Evolutionary conservation across 208 protist genomes (phyloP), one percentile per base, ranked within the genome.

Genomic region (Jaenimonas drosophilae): DNA sequence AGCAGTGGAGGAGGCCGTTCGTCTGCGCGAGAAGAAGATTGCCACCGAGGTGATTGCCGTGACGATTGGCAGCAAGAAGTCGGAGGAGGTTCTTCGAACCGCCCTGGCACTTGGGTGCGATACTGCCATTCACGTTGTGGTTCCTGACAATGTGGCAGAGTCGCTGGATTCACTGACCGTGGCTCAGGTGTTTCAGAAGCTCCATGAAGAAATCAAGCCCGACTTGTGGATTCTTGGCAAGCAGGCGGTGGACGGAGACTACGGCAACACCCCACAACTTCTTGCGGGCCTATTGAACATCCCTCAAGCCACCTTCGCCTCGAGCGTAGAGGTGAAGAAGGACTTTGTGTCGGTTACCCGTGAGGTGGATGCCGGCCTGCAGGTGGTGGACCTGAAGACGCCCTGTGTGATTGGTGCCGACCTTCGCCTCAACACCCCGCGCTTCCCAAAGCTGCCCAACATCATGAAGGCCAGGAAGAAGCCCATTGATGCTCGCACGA

Each of bases 391-490:
- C 37, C 47, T 96, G 29, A 67, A 77, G 14, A 76, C 80, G 27
- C 90, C 91, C 4, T 83, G 75, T 52, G 86, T 97, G 12, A 42
- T 96, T 26, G 76, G 81, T 6, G 74, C 76, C 21, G 94, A 97
- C 57, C 76, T 89, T 37, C 82, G 85, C 32, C 81, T 98, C 45
- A 98, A 98, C 70, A 96, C 97, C 31, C 94, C 93, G 5, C 72
- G 92, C 36, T 98, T 97, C 59, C 88, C 91, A 12, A 98, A 92
- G 59, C 74, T 98, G 39, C 94, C 89, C n/a, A 97, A 96, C 59
- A 98, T 98, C 62, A 98, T 98, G 94, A 96, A 97, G 76, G 95
- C 95, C 14, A 90, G 95, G 59, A 97, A 97, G 70, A 97, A 97
- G 72, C 72, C 81, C 4, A 77, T 97, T 52, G 90, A 95, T 41